These are phyloP conservation scores for Earliella scabrosa DNA, from an alignment of 1,284 basidiomycete species.

Conservation along the genomic window DNA sequence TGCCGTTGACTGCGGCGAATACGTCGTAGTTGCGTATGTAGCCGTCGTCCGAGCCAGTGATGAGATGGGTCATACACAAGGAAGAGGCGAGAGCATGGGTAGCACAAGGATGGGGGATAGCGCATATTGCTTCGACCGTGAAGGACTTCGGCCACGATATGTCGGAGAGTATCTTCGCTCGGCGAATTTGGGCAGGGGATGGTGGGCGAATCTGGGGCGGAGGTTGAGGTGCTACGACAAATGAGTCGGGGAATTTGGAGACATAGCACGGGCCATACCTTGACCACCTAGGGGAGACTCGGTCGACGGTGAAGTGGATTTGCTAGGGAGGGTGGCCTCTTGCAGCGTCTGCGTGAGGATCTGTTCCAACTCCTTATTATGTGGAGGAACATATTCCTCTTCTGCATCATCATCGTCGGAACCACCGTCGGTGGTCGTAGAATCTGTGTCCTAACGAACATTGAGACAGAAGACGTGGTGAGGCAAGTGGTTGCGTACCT, in stretches of 20 bases:
- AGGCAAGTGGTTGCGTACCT: conserved; percentile 23
- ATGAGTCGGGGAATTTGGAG: neutral
- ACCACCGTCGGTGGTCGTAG: conserved; percentile 60
- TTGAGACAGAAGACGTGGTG: neutral
- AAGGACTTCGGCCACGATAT: conserved; percentile 56
- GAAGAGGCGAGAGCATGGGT: conserved; percentile 88
- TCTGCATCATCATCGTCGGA: conserved; percentile 45
- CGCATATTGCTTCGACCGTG: conserved; percentile 92
- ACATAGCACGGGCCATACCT: conserved; percentile 1
- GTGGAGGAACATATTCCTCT: conserved; percentile 22
- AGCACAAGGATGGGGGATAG: conserved; percentile 87
- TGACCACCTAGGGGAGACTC: conserved; percentile 17
- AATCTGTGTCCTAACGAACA: conserved; percentile 50
- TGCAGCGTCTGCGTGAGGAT: conserved; percentile 22
- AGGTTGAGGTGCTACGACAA: conserved; percentile 32
- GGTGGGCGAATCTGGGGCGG: conserved; percentile 54
- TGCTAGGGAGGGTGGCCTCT: conserved; percentile 16
- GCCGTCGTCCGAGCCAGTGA: conserved; percentile 94
- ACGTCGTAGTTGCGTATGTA: conserved; percentile 95
- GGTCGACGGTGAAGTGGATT: conserved; percentile 16
- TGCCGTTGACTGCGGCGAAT: conserved; percentile 87
- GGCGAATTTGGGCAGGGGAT: conserved; percentile 63
- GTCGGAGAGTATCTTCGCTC: conserved; percentile 35
- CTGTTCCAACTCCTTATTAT: conserved; percentile 22
- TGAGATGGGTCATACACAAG: conserved; percentile 85